A percentile compares a stretch with the other conserved stretches of the same genome.
These are phyloP conservation scores for Pharnaceum exiguum DNA, from an alignment of 148 eudicot genomes.

Conservation along the genomic window DNA sequence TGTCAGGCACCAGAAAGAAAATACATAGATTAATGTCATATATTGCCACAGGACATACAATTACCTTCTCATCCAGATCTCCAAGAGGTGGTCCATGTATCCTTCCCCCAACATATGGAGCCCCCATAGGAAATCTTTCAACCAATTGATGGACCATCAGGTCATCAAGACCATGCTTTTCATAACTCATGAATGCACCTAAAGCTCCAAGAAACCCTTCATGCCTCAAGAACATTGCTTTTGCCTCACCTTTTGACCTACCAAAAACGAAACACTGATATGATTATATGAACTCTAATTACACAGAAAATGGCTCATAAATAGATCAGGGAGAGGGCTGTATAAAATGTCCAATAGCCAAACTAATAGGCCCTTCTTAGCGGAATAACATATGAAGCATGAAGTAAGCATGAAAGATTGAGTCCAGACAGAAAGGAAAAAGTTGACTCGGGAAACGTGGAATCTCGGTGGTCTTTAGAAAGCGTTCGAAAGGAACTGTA, in stretches of 20 bases:
- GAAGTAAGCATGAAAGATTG: too few species aligned
- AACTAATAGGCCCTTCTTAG: too few species aligned
- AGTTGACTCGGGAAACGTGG: too few species aligned
- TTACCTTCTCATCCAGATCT: conserved; percentile 91
- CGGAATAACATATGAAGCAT: too few species aligned
- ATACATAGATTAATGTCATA: background rate
- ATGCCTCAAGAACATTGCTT: conserved; percentile 95
- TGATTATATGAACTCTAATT: background rate
- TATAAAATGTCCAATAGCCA: too few species aligned
- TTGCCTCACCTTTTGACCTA: conserved; percentile 95
- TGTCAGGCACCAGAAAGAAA: background rate
- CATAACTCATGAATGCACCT: conserved; percentile 98
- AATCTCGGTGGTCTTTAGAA: too few species aligned
- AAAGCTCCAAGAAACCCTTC: conserved; percentile 98
- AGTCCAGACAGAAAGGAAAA: too few species aligned
- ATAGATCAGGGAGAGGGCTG: too few species aligned
- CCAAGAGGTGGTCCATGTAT: conserved; percentile 93
- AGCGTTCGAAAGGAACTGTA: background rate
- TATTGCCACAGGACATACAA: background rate
- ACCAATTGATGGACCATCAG: conserved; percentile 94
- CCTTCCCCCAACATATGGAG: conserved; percentile 88
- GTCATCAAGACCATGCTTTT: conserved; percentile 93
- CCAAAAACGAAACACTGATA: background rate
- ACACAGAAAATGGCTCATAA: background rate
- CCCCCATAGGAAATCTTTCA: conserved; percentile 99